Conservation (phyloP, 75 land plant species). For the Adiantum capillusveneris region DNA sequence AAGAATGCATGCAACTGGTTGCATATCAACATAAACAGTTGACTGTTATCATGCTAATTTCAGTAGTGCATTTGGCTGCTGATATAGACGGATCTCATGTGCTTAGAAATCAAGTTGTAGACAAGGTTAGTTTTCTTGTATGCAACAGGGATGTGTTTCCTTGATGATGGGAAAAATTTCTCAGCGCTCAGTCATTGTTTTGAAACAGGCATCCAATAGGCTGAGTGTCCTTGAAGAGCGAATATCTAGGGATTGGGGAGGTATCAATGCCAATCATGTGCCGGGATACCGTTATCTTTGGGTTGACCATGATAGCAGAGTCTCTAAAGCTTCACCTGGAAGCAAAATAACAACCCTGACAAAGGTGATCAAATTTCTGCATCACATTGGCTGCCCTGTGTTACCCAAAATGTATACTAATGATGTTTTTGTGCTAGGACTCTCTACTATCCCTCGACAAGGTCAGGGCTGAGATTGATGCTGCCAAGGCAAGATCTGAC, state of each 20-base stretch:
- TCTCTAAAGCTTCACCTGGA: conserved; percentile 80
- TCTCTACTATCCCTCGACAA: conserved; percentile 70
- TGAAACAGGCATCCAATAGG: conserved; percentile 62
- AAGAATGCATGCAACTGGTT: conserved; percentile 67
- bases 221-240: conserved; percentile 72
- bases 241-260: conserved; percentile 89
- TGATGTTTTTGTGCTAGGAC: conserved; percentile 36
- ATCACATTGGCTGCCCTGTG: too few relatives aligned
- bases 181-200: not conserved
- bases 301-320: conserved; percentile 47
- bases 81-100: conserved; percentile 55
- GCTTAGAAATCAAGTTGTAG: conserved; percentile 69
- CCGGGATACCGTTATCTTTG: conserved; percentile 90
- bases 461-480: conserved; percentile 74
- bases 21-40: conserved; percentile 62
- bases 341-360: conserved; percentile 86
- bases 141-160: not conserved
- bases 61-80: conserved; percentile 37
- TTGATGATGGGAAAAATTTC: too few relatives aligned
- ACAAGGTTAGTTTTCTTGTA: conserved; percentile 57
- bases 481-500: conserved; percentile 52
- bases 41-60: conserved; percentile 67
- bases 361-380: conserved; percentile 45
- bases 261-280: conserved; percentile 89
- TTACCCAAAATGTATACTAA: too few relatives aligned